A percentile compares a stretch with the other conserved stretches of the same genome.
These are phyloP conservation scores for Phialemonium atrogriseum DNA, from an alignment of 2,329 filamentous ascomycete species.

Conservation along the genomic window DNA sequence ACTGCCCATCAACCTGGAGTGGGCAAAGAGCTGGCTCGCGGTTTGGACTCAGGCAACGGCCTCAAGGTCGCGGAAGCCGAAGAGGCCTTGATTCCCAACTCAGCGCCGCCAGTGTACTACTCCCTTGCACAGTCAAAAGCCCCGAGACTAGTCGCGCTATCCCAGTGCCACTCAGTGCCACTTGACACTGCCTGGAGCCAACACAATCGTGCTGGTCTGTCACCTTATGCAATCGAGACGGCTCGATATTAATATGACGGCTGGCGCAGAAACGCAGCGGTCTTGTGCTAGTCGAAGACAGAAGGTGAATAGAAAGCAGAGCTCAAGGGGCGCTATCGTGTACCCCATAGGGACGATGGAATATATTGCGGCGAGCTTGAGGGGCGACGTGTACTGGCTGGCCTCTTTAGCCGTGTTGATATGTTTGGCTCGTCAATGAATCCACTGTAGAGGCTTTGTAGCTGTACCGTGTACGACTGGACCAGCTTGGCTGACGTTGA, in stretches of 20 bases:
- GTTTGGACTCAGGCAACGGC: no score
- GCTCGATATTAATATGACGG: constrained; percentile 15
- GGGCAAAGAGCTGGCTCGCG: no score
- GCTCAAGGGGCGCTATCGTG: constrained; percentile 4
- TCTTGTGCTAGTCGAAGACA: constrained; percentile 6
- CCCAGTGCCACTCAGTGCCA: no score
- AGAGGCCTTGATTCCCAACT: no score
- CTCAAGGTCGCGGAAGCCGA: no score
- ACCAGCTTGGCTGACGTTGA: no score
- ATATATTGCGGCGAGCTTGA: neutral
- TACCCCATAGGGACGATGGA: constrained; percentile 3
- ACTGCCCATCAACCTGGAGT: no score
- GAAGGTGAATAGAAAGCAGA: constrained; percentile 1
- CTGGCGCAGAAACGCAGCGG: constrained; percentile 5
- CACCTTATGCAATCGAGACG: constrained; percentile 10
- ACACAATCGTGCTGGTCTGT: constrained; percentile 5
- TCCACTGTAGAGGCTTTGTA: neutral
- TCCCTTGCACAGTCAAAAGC: no score
- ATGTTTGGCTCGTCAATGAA: neutral
- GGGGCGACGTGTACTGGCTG: neutral
- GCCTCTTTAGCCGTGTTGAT: neutral
- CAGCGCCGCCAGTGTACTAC: no score
- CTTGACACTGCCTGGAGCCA: neutral
- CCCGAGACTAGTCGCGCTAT: no score
- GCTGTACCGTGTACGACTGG: neutral